Evolutionary conservation across 768 basidiomycete genomes (phyloP).

Genomic region (Hericium rajendrae): DNA sequence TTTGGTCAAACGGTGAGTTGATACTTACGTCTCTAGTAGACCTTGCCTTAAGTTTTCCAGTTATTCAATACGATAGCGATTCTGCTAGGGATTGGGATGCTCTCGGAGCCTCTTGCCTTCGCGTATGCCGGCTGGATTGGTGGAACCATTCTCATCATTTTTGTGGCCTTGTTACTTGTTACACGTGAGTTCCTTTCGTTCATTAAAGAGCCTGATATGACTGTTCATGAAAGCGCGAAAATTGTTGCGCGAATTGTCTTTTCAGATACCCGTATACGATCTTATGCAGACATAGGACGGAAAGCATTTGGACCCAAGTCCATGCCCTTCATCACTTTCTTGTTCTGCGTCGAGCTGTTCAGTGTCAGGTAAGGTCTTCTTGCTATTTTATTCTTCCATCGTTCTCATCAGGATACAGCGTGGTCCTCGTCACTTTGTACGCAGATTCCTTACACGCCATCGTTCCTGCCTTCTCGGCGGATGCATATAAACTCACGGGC

Average conservation of each 20-base stretch:
- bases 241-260: slow-evolving; percentile 71
- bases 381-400: not conserved
- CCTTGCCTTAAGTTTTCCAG: slow-evolving; percentile 25
- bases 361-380: slow-evolving; percentile 50
- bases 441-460: slow-evolving; percentile 78
- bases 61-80: slow-evolving; percentile 87
- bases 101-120: slow-evolving; percentile 86
- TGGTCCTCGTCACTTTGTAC: slow-evolving; percentile 82
- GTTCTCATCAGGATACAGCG: slow-evolving; percentile 31
- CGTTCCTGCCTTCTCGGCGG: slow-evolving; percentile 53
- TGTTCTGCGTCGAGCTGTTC: slow-evolving; percentile 86
- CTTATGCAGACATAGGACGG: slow-evolving; percentile 84
- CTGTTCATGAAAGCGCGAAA: slow-evolving; percentile 54
- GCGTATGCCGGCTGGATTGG: slow-evolving; percentile 84
- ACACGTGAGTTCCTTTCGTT: slow-evolving; percentile 58
- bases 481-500: slow-evolving; percentile 69
- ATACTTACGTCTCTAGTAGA: not conserved
- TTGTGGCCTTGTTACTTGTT: slow-evolving; percentile 77
- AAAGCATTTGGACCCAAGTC: slow-evolving; percentile 80
- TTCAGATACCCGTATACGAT: slow-evolving; percentile 56
- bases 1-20: slow-evolving; percentile 16
- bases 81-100: slow-evolving; percentile 79
- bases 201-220: not conserved
- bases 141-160: slow-evolving; percentile 67
- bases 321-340: slow-evolving; percentile 48